Evolutionary conservation across 257 asterid species (phyloP).

Genomic region (Buddleja alternifolia): DNA sequence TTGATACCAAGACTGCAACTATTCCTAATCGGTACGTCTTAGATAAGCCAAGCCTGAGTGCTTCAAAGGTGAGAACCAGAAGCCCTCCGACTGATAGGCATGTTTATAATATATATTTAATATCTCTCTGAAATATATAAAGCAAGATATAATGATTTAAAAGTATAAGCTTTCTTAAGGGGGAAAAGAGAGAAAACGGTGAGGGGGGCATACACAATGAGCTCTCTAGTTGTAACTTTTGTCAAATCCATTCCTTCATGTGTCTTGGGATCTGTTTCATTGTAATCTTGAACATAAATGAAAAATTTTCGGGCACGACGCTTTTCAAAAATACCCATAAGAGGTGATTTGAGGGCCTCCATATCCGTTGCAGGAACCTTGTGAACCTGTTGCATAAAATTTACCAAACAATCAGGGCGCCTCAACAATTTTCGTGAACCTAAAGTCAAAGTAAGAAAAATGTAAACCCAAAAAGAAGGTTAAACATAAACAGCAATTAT

Average conservation of each 20-base stretch:
- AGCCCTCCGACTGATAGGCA: not conserved
- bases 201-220: slow-evolving; percentile 66
- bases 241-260: slow-evolving; percentile 96
- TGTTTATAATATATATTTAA: slow-evolving; percentile 10
- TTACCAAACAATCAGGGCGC: slow-evolving; percentile 16
- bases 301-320: slow-evolving; percentile 96
- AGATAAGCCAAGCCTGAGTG: not conserved
- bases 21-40: not conserved
- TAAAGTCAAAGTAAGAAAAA: not conserved
- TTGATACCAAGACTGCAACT: not conserved
- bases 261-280: slow-evolving; percentile 78
- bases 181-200: slow-evolving; percentile 25
- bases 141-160: slow-evolving; percentile 1
- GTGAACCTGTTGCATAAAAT: slow-evolving; percentile 64
- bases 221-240: slow-evolving; percentile 78
- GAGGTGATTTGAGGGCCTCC: slow-evolving; percentile 97
- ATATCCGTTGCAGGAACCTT: slow-evolving; percentile 94
- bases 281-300: slow-evolving; percentile 87
- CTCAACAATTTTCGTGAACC: slow-evolving; percentile 9
- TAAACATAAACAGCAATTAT: slow-evolving; percentile 3
- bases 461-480: not conserved
- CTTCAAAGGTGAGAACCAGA: slow-evolving; percentile 12
- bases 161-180: not conserved
- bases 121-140: not conserved
- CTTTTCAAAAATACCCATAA: slow-evolving; percentile 97